A percentile compares a stretch with the other conserved stretches of the same genome.
Conservation (phyloP, 352 stramenopile genomes). For the Globisporangium ultimum region DNA sequence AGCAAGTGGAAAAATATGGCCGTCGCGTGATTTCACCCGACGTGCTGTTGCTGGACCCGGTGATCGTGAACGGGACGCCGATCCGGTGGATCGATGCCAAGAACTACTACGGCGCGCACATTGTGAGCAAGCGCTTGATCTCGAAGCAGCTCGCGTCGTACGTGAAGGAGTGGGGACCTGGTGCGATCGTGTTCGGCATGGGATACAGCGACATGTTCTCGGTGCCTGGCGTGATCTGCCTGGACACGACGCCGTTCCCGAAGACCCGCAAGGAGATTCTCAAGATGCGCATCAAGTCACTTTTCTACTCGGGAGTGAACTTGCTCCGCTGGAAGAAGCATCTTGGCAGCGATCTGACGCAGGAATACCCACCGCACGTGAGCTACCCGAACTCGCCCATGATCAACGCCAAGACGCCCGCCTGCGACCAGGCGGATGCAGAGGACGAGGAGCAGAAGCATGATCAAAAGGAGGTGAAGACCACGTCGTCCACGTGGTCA, state of each 20-base stretch:
- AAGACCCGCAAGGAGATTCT: constrained; percentile 60
- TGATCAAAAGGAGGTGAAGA: constrained; percentile 2
- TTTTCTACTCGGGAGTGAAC: constrained; percentile 63
- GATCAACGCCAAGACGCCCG: constrained; percentile 11
- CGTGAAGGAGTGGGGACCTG: constrained; percentile 83
- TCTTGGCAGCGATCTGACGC: constrained; percentile 68
- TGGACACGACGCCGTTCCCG: constrained; percentile 82
- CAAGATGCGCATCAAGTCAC: constrained; percentile 79
- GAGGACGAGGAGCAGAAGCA: not conserved
- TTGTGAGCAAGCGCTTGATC: constrained; percentile 84
- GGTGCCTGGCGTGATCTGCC: constrained; percentile 71
- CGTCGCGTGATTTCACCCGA: constrained; percentile 78
- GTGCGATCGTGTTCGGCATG: constrained; percentile 85
- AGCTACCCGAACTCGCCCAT: constrained; percentile 15
- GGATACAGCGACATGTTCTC: constrained; percentile 87
- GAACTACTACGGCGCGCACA: constrained; percentile 88
- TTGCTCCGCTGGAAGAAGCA: constrained; percentile 79
- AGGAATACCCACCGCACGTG: constrained; percentile 46
- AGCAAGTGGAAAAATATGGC: constrained; percentile 63
- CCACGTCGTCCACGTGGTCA: constrained; percentile 12
- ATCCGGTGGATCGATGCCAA: constrained; percentile 88
- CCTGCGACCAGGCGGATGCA: not conserved
- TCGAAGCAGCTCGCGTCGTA: constrained; percentile 78
- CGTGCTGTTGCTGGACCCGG: constrained; percentile 74
- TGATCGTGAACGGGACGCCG: constrained; percentile 79